These are phyloP conservation scores for Casuarina glauca DNA, from an alignment of 306 rosid genomes.

Conservation along the genomic window DNA sequence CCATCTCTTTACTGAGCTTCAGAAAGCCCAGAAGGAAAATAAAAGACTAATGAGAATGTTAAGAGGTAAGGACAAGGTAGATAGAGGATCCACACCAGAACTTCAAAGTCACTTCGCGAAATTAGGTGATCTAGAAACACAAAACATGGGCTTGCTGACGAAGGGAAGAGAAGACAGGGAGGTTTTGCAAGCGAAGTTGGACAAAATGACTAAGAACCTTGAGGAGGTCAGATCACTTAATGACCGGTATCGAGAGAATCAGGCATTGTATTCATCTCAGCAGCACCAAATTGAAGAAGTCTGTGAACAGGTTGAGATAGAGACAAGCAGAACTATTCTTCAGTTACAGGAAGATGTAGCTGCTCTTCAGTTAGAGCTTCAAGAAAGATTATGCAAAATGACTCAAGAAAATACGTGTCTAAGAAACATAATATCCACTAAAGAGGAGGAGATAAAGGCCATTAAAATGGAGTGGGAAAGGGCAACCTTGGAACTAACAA, in stretches of 20 bases:
- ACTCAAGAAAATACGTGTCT: constrained; percentile 68
- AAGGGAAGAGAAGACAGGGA: constrained; percentile 36
- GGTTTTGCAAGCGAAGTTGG: constrained; percentile 59
- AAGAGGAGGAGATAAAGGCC: constrained; percentile 65
- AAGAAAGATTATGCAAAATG: constrained; percentile 54
- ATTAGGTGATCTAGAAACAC: constrained; percentile 16
- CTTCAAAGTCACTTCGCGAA: not conserved
- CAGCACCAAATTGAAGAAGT: constrained; percentile 62
- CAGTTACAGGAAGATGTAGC: constrained; percentile 91
- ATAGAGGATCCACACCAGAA: constrained; percentile 1
- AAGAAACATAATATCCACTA: constrained; percentile 49
- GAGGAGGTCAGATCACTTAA: constrained; percentile 65
- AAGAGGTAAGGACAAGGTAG: constrained; percentile 12
- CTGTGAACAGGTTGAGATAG: constrained; percentile 88
- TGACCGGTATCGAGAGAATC: constrained; percentile 62
- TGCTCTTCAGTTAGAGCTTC: constrained; percentile 63
- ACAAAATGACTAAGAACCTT: constrained; percentile 67
- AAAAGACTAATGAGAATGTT: constrained; percentile 16
- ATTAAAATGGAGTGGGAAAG: constrained; percentile 75
- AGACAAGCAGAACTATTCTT: constrained; percentile 81
- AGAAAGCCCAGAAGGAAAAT: constrained; percentile 16
- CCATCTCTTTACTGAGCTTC: constrained; percentile 11
- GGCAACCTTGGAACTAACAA: constrained; percentile 75
- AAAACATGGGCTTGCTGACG: constrained; percentile 16
- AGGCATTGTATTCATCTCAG: constrained; percentile 52